Evolutionary conservation across 805 yeast species (phyloP).

Genomic region (Teunomyces atbi): DNA sequence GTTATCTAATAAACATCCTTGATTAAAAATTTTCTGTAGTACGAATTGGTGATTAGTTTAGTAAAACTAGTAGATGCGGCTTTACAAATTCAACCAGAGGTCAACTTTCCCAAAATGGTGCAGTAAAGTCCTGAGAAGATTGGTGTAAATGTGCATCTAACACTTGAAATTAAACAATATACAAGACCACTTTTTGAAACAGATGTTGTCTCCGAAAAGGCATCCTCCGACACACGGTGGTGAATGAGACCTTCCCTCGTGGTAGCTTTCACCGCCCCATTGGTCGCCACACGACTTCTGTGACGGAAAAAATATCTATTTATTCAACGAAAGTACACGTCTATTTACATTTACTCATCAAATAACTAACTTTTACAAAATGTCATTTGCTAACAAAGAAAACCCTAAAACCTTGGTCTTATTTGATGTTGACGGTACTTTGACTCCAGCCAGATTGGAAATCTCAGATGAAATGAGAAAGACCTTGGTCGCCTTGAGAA

Average conservation of each 20-base stretch:
- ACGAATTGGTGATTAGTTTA: background rate
- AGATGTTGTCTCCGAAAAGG: no score
- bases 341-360: background rate
- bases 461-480: constrained; percentile 76
- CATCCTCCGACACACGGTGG: no score
- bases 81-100: no score
- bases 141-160: no score
- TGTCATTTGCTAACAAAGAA: constrained; percentile 72
- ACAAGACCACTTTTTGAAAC: no score
- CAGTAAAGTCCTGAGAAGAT: no score
- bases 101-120: no score
- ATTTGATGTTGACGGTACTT: constrained; percentile 97
- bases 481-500: constrained; percentile 70
- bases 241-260: background rate
- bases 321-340: constrained; percentile 1
- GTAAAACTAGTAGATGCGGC: no score
- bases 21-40: background rate
- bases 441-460: constrained; percentile 91
- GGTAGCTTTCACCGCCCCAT: background rate
- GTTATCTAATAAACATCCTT: constrained; percentile 4
- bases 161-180: no score
- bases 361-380: constrained; percentile 13
- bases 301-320: background rate
- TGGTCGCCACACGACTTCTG: background rate
- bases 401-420: constrained; percentile 84